A percentile compares a stretch with the other conserved stretches of the same genome.
phyloP scores from a whole-genome alignment of 768 basidiomycete genomes.

The Hydnum rufescens region DNA sequence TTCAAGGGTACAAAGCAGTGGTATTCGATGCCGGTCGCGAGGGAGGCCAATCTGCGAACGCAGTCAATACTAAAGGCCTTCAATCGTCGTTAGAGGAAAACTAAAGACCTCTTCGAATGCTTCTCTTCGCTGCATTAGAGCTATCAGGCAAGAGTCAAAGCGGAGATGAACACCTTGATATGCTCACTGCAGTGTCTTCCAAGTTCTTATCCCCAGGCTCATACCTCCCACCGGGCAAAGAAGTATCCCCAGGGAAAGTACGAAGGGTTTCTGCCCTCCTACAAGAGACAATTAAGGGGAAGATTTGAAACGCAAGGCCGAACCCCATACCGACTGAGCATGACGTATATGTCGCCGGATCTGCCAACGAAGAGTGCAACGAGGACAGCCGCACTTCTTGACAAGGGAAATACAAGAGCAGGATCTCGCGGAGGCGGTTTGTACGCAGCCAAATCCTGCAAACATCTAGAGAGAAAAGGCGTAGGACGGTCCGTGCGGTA shows the following conservation, averaged over 20 bases:
- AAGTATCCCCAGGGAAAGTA: constrained; percentile 74
- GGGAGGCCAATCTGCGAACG: constrained; percentile 59
- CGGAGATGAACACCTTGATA: constrained; percentile 1
- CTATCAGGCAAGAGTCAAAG: not conserved
- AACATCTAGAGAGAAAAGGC: not conserved
- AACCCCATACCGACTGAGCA: constrained; percentile 52
- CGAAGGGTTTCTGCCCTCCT: constrained; percentile 58
- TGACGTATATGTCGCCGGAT: constrained; percentile 63
- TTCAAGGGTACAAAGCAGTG: constrained; percentile 56
- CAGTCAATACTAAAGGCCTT: too few relatives aligned
- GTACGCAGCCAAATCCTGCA: not conserved
- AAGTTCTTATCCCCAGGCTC: constrained; percentile 45
- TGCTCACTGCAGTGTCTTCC: constrained; percentile 62
- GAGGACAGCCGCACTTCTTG: constrained; percentile 45
- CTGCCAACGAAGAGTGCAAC: constrained; percentile 75
- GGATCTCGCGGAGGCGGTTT: not conserved
- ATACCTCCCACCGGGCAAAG: constrained; percentile 68
- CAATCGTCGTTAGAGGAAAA: not conserved
- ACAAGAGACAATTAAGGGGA: constrained; percentile 1
- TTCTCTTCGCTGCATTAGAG: constrained; percentile 45
- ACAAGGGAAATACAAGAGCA: not conserved
- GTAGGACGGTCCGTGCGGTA: too few relatives aligned
- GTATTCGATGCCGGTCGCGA: constrained; percentile 43
- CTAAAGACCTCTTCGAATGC: constrained; percentile 67
- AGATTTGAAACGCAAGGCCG: not conserved